Percentiles rank a stretch among this genome's conserved stretches.
phyloP scores from a whole-genome alignment of 306 rosid species.

The Prunus salicina region DNA sequence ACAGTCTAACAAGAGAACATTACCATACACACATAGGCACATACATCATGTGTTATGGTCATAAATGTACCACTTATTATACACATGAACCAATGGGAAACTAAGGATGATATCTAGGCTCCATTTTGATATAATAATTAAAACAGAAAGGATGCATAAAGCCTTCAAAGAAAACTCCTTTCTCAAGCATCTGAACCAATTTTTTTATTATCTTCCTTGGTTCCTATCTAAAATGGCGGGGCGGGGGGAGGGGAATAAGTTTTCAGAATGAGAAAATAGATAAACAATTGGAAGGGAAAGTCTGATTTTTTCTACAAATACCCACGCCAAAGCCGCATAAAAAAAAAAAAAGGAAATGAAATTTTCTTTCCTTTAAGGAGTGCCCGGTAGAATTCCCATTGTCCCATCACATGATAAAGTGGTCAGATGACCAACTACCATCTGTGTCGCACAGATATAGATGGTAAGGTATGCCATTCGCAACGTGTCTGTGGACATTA shows the following conservation, averaged over 20 bases:
- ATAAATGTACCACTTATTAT: neutral
- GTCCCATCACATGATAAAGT: neutral
- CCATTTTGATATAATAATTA: neutral
- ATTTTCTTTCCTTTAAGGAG: neutral
- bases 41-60: neutral
- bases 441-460: neutral
- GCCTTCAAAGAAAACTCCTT: neutral
- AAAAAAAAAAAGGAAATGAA: neutral
- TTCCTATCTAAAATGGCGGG: neutral
- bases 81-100: neutral
- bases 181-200: neutral
- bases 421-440: neutral
- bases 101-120: neutral
- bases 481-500: neutral
- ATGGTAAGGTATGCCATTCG: neutral
- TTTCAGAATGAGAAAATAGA: neutral
- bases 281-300: neutral
- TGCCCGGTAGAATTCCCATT: neutral
- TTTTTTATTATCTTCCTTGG: neutral
- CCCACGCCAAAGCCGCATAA: neutral
- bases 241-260: neutral
- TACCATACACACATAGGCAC: neutral
- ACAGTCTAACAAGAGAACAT: neutral
- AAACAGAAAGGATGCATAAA: neutral
- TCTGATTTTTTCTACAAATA: neutral